Evolutionary conservation across 2,329 filamentous ascomycete species (phyloP).

Genomic region (Ceratocystiopsis brevicomis): DNA sequence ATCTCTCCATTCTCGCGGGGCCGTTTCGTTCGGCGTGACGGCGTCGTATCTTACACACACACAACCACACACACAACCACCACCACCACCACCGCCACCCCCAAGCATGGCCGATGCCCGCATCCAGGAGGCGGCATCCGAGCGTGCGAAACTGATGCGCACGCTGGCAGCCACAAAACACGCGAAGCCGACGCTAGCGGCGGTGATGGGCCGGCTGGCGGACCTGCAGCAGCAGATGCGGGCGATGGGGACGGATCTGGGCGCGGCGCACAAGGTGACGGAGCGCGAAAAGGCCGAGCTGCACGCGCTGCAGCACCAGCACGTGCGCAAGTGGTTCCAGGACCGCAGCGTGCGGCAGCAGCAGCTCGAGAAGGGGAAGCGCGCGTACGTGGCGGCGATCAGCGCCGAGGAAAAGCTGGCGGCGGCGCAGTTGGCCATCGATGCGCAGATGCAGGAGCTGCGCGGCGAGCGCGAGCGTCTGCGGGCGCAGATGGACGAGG

Average conservation of each 20-base stretch:
- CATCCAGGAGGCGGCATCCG: not conserved
- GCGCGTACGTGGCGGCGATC: not conserved
- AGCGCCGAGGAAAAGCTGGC: too few species aligned
- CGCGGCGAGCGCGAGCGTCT: not conserved
- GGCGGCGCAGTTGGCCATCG: too few species aligned
- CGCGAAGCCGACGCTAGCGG: not conserved
- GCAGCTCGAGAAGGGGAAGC: not conserved
- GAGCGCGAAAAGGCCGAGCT: not conserved
- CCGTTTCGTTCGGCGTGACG: too few species aligned
- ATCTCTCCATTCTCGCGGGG: too few species aligned
- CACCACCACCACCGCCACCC: too few species aligned
- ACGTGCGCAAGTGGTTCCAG: not conserved
- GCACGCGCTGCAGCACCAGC: not conserved
- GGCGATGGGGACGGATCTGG: not conserved
- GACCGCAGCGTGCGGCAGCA: too few species aligned
- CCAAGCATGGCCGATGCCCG: not conserved
- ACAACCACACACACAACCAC: too few species aligned
- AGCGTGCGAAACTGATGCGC: not conserved
- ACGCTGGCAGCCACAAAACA: constrained; percentile 1
- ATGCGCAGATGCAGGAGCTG: too few species aligned
- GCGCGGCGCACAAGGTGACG: not conserved
- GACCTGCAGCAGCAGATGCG: constrained; percentile 1
- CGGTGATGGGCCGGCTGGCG: not conserved
- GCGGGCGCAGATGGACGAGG: not conserved
- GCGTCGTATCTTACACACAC: too few species aligned